Evolutionary conservation across 352 stramenopile genomes (phyloP).

Genomic region (Pythium oligandrum): DNA sequence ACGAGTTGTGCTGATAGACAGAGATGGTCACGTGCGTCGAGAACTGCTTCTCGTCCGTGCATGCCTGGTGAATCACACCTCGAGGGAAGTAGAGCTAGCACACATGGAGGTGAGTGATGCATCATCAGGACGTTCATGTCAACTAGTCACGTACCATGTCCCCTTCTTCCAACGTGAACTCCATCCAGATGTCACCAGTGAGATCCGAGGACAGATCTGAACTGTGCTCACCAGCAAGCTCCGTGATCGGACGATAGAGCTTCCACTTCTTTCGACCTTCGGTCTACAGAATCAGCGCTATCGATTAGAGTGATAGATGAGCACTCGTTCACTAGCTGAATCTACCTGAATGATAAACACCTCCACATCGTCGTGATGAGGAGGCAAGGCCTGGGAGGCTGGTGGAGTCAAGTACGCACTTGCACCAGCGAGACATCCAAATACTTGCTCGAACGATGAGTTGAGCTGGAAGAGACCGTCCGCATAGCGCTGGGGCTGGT

Average conservation of each 20-base stretch:
- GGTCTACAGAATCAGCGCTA: slow-evolving; percentile 32
- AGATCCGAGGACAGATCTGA: slow-evolving; percentile 55
- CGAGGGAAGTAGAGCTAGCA: slow-evolving; percentile 77
- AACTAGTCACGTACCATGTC: slow-evolving; percentile 38
- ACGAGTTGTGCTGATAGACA: slow-evolving; percentile 86
- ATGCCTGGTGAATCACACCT: slow-evolving; percentile 76
- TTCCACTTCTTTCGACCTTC: slow-evolving; percentile 88
- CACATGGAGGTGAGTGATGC: neutral
- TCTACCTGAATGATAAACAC: slow-evolving; percentile 71
- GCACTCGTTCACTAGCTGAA: neutral
- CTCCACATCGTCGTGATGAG: slow-evolving; percentile 84
- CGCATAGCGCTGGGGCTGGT: slow-evolving; percentile 81
- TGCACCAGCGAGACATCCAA: slow-evolving; percentile 68
- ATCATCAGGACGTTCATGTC: neutral
- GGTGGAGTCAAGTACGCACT: slow-evolving; percentile 81
- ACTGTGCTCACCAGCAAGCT: slow-evolving; percentile 76
- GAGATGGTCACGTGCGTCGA: slow-evolving; percentile 87
- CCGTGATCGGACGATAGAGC: slow-evolving; percentile 69
- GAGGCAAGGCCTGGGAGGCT: slow-evolving; percentile 74
- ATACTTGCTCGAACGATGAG: slow-evolving; percentile 70
- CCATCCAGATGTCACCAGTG: slow-evolving; percentile 77
- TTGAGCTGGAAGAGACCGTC: slow-evolving; percentile 73
- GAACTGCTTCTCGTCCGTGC: slow-evolving; percentile 66
- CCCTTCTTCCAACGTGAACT: slow-evolving; percentile 78
- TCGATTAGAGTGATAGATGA: neutral